Conservation (phyloP, 495 filamentous ascomycete genomes). For the Penicillium malachiteum region DNA sequence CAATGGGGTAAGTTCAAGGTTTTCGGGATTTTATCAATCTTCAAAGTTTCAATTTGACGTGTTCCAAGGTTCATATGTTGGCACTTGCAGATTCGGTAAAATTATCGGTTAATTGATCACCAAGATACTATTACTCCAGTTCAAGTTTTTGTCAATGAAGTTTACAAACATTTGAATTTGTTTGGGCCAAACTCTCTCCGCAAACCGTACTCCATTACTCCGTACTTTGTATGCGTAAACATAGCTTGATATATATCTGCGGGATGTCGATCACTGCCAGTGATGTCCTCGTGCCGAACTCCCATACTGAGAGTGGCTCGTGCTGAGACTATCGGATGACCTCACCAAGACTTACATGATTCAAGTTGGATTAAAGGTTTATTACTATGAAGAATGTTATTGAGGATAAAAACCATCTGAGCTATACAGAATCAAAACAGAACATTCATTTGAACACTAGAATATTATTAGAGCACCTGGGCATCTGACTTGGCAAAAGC, state of each 20-base stretch:
- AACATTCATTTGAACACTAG: too few relatives aligned
- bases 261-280: slow-evolving; percentile 4
- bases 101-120: slow-evolving; percentile 10
- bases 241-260: slow-evolving; percentile 5
- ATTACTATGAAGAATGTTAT: too few relatives aligned
- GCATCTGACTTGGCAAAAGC: too few relatives aligned
- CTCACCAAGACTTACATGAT: too few relatives aligned
- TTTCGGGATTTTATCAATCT: not conserved
- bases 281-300: not conserved
- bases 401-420: too few relatives aligned
- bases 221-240: not conserved
- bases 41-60: not conserved
- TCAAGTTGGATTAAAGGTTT: too few relatives aligned
- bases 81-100: slow-evolving; percentile 8
- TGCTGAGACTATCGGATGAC: too few relatives aligned
- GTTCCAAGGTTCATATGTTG: not conserved
- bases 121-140: too few relatives aligned
- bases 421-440: not conserved
- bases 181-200: not conserved
- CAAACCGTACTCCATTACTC: not conserved
- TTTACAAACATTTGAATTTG: not conserved
- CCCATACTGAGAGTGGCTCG: too few relatives aligned
- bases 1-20: too few relatives aligned
- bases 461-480: too few relatives aligned
- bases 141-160: not conserved